phyloP scores from a whole-genome alignment of 768 basidiomycete genomes.

The Tylopilus balloui region DNA sequence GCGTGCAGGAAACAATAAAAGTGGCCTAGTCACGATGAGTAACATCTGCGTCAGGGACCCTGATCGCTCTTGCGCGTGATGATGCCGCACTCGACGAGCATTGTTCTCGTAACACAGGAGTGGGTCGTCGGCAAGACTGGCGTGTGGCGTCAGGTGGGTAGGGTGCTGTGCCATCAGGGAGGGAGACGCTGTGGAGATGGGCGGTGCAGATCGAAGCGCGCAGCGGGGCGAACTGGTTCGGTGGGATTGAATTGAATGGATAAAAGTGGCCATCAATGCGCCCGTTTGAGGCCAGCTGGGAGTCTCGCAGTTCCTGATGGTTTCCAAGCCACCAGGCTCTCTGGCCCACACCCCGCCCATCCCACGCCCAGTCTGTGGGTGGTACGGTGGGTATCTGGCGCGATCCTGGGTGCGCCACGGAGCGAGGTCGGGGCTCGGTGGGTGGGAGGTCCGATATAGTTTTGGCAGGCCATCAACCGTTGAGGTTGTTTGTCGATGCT shows the following conservation, averaged over 20 bases:
- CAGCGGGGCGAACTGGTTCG: constrained; percentile 14
- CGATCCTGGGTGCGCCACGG: neutral
- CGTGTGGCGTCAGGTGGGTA: no score
- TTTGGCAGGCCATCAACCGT: constrained; percentile 31
- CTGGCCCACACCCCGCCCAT: no score
- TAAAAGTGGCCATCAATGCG: constrained; percentile 16
- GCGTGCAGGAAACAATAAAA: constrained; percentile 2
- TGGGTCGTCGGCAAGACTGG: no score
- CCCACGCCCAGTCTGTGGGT: no score
- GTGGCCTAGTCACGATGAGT: no score
- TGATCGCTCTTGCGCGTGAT: constrained; percentile 17
- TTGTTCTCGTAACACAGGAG: constrained; percentile 11
- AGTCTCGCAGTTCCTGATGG: constrained; percentile 25
- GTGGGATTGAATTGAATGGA: constrained; percentile 14
- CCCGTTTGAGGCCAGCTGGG: constrained; percentile 21
- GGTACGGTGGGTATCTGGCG: neutral
- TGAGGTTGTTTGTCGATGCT: constrained; percentile 34
- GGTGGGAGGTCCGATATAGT: constrained; percentile 25
- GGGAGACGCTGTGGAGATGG: constrained; percentile 15
- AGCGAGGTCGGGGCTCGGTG: neutral
- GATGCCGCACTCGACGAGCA: constrained; percentile 2
- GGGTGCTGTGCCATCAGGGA: constrained; percentile 5
- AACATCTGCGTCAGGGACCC: constrained; percentile 4
- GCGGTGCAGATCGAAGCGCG: constrained; percentile 15
- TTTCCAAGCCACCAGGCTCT: constrained; percentile 24